Conservation (phyloP, 2,329 filamentous ascomycete species). For the Paradendryphiella salina region DNA sequence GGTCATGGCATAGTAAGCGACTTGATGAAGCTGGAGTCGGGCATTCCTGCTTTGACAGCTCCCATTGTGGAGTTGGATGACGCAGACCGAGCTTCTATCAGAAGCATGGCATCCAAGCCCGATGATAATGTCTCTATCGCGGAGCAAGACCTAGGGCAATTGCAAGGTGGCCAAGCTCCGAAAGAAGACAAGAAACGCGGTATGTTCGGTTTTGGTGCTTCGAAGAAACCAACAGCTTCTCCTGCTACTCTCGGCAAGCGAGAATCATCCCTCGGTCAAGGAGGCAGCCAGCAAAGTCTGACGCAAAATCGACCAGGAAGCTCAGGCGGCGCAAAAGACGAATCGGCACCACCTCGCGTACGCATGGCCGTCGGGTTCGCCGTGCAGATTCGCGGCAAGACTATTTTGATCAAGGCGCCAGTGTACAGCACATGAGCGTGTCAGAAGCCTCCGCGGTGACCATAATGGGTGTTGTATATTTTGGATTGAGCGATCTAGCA, state of each 20-base stretch:
- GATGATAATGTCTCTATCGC: conserved; percentile 35
- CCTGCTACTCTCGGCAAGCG: conserved; percentile 46
- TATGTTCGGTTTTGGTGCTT: conserved; percentile 52
- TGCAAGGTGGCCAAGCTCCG: conserved; percentile 31
- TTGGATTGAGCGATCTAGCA: conserved; percentile 26
- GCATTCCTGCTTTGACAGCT: conserved; percentile 52
- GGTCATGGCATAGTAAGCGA: conserved; percentile 69
- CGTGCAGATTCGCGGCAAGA: conserved; percentile 55
- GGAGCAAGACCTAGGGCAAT: conserved; percentile 42
- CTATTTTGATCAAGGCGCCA: conserved; percentile 55
- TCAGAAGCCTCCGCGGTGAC: background rate
- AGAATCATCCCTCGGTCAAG: conserved; percentile 45
- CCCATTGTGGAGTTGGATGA: conserved; percentile 50
- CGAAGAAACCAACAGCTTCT: conserved; percentile 42
- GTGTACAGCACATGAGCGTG: conserved; percentile 47
- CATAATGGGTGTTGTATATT: conserved; percentile 2
- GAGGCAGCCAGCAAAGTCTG: conserved; percentile 44
- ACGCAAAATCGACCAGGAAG: conserved; percentile 47
- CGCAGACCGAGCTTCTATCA: conserved; percentile 47
- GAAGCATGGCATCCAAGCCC: conserved; percentile 39
- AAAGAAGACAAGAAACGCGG: conserved; percentile 44
- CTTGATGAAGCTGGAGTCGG: conserved; percentile 81
- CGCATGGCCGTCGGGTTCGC: conserved; percentile 54
- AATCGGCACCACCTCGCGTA: conserved; percentile 50
- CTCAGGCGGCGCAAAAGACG: conserved; percentile 46